Conservation (phyloP, 2,329 filamentous ascomycete species). For the Botrytis galanthina region DNA sequence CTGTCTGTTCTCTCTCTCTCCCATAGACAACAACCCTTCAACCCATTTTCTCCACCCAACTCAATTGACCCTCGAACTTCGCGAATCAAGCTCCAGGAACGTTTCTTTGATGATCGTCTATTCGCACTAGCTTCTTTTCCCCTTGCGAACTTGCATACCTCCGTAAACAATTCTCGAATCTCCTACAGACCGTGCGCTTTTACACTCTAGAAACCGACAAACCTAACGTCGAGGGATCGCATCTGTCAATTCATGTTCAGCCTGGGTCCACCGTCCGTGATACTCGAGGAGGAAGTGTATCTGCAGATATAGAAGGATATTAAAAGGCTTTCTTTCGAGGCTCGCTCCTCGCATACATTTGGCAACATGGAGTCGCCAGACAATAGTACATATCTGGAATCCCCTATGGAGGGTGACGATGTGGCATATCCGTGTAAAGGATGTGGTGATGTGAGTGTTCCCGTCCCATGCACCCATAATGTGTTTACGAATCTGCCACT, state of each 20-base stretch:
- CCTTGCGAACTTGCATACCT: conserved; percentile 18
- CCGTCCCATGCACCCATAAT: conserved; percentile 16
- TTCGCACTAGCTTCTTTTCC: conserved; percentile 16
- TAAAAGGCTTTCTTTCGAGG: conserved; percentile 21
- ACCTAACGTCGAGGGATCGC: conserved; percentile 29
- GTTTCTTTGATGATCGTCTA: conserved; percentile 17
- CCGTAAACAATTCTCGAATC: conserved; percentile 19
- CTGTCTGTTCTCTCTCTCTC: conserved; percentile 1
- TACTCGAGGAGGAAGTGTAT: conserved; percentile 32
- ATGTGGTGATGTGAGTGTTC: conserved; percentile 74
- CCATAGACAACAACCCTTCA: neutral
- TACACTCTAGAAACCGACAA: conserved; percentile 13
- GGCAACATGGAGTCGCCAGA: conserved; percentile 53
- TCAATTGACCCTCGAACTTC: neutral
- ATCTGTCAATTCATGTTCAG: conserved; percentile 34
- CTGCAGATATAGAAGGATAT: conserved; percentile 26
- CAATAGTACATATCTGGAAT: conserved; percentile 49
- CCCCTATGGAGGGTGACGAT: conserved; percentile 67
- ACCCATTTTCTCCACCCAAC: conserved; percentile 14
- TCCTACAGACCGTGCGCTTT: conserved; percentile 16
- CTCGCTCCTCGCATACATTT: conserved; percentile 20
- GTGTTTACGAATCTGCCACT: conserved; percentile 25
- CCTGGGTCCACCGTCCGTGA: conserved; percentile 23
- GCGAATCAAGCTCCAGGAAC: conserved; percentile 15
- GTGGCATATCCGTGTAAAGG: conserved; percentile 83